Conservation (phyloP, 129 eudicot genomes). For the Calendula officinalis region DNA sequence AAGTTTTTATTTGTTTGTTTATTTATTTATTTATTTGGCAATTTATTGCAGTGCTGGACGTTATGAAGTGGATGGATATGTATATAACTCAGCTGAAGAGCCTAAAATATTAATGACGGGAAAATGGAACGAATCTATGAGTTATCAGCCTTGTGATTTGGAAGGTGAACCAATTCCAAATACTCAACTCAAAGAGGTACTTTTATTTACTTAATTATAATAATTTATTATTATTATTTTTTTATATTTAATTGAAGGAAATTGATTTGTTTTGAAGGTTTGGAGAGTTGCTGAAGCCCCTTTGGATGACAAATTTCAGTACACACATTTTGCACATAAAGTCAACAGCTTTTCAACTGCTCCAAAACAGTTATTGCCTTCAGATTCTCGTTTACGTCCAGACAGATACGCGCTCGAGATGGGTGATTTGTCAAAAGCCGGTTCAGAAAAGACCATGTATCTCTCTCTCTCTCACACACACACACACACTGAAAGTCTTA, state of each 20-base stretch:
- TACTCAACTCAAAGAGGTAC: conserved; percentile 84
- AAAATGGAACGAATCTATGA: conserved; percentile 85
- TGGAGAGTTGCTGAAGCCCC: conserved; percentile 82
- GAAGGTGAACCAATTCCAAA: conserved; percentile 94
- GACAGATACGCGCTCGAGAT: conserved; percentile 91
- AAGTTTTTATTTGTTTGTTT: too few species aligned
- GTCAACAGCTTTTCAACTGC: conserved; percentile 87
- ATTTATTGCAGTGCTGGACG: conserved; percentile 66
- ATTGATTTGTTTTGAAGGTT: conserved; percentile 44
- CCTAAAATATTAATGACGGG: conserved; percentile 95
- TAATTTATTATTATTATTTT: too few species aligned
- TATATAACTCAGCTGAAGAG: conserved; percentile 76
- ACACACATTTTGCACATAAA: conserved; percentile 89
- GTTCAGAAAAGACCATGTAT: conserved; percentile 88
- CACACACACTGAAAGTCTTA: neutral
- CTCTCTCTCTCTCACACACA: conserved; percentile 28
- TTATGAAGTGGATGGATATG: conserved; percentile 97
- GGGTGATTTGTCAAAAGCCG: conserved; percentile 84
- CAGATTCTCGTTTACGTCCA: conserved; percentile 91
- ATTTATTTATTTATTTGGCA: neutral
- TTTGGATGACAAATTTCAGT: conserved; percentile 75
- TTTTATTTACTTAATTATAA: neutral
- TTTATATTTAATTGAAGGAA: too few species aligned
- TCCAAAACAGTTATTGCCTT: conserved; percentile 74
- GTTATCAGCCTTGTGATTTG: conserved; percentile 86